Percentiles rank a stretch among this genome's conserved stretches.
Evolutionary conservation across 306 rosid genomes (phyloP).

Genomic region (Prunus mongolica): DNA sequence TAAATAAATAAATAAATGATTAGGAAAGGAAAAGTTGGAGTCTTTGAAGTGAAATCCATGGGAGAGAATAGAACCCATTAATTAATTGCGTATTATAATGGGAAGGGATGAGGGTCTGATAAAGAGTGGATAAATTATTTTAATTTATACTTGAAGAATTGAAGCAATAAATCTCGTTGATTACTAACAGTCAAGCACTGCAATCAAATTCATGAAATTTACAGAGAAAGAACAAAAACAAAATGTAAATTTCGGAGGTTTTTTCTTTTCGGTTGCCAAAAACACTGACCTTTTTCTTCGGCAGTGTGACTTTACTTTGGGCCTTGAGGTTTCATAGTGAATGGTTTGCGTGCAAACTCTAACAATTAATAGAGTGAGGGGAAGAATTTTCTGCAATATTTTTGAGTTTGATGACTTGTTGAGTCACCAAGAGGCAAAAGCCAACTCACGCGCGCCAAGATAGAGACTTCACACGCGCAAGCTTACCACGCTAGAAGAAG

Average conservation of each 20-base stretch:
- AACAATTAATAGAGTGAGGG: not conserved
- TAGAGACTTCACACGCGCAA: not conserved
- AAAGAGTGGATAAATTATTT: not conserved
- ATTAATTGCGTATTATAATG: constrained; percentile 6
- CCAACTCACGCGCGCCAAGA: constrained; percentile 3
- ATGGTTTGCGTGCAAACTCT: not conserved
- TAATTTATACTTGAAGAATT: constrained; percentile 16
- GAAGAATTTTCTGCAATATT: constrained; percentile 1
- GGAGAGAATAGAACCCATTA: not conserved
- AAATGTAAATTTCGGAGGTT: not conserved
- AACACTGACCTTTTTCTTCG: not conserved
- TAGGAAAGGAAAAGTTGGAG: not conserved
- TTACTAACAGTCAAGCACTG: not conserved
- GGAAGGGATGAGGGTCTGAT: constrained; percentile 29
- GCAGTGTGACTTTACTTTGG: not conserved
- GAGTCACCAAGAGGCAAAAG: not conserved
- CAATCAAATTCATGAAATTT: not conserved
- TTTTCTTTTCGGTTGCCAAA: not conserved
- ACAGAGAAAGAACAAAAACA: not conserved
- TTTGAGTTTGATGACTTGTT: constrained; percentile 6
- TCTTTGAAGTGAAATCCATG: not conserved
- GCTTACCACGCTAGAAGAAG: not conserved
- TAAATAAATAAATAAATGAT: not conserved
- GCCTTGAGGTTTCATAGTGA: not conserved
- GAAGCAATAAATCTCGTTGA: not conserved